Evolutionary conservation across 345 rosid species (phyloP).

Genomic region (Sisymbrium irio): DNA sequence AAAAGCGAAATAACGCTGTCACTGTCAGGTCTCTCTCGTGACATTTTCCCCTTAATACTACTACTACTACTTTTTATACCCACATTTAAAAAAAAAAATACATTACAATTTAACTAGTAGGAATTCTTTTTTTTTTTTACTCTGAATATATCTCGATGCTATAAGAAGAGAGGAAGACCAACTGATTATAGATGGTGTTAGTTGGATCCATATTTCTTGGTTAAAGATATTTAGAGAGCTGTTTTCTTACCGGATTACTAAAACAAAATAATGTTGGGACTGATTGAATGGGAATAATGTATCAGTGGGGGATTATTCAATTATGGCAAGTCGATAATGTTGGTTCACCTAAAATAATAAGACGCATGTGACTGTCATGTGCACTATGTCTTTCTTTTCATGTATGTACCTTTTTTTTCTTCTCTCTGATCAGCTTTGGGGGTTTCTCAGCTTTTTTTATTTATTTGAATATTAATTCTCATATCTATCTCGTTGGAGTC

Average conservation of each 20-base stretch:
- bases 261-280: not conserved
- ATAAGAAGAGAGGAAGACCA: not conserved
- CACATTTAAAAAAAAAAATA: no score
- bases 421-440: not conserved
- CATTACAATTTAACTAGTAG: no score
- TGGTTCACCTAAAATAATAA: slow-evolving; percentile 29
- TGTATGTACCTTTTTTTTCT: not conserved
- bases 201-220: not conserved
- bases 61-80: no score
- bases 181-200: not conserved
- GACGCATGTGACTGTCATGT: slow-evolving; percentile 38
- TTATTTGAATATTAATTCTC: not conserved
- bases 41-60: slow-evolving; percentile 1
- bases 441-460: not conserved
- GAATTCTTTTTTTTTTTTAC: no score
- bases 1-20: slow-evolving; percentile 32
- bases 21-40: slow-evolving; percentile 32
- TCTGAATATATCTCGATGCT: not conserved
- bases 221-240: not conserved
- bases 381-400: slow-evolving; percentile 17
- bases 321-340: slow-evolving; percentile 31
- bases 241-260: not conserved
- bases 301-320: slow-evolving; percentile 28
- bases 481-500: slow-evolving; percentile 1
- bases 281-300: slow-evolving; percentile 12